Conservation (phyloP, 2,329 filamentous ascomycete species). For the Pestalotiopsis sp. region DNA sequence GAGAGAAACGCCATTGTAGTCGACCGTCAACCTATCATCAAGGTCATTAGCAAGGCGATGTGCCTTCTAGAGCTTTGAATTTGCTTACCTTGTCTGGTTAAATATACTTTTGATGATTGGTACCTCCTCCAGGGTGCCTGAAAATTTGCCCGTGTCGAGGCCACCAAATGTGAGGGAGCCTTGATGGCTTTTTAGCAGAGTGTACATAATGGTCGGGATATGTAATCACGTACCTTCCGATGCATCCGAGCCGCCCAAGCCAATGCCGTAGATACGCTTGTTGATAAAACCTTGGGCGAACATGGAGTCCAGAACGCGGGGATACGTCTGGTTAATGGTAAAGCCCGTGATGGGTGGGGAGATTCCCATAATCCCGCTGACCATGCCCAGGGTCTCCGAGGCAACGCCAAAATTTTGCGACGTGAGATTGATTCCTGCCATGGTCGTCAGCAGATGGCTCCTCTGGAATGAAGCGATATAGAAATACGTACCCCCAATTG, state of each 20-base stretch:
- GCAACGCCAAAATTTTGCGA: background rate
- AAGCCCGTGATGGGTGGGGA: background rate
- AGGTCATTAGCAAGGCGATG: background rate
- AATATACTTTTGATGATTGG: background rate
- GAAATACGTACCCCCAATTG: background rate
- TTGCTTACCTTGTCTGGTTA: background rate
- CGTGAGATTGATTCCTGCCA: background rate
- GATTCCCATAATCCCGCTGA: background rate
- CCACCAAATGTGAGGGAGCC: constrained; percentile 2
- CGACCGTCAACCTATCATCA: background rate
- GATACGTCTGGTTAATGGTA: background rate
- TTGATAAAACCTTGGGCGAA: background rate
- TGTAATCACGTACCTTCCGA: background rate
- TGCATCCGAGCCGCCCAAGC: background rate
- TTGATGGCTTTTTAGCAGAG: background rate
- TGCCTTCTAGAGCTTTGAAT: background rate
- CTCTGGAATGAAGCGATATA: background rate
- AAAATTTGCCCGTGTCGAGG: background rate
- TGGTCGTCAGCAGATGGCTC: background rate
- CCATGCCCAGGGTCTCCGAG: background rate
- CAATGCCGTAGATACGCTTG: background rate
- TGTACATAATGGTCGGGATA: background rate
- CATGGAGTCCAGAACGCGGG: constrained; percentile 4
- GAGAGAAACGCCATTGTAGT: background rate
- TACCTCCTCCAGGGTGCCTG: background rate